Evolutionary conservation across 2,329 filamentous ascomycete species (phyloP).

Genomic region (Fonsecaea pedrosoi): DNA sequence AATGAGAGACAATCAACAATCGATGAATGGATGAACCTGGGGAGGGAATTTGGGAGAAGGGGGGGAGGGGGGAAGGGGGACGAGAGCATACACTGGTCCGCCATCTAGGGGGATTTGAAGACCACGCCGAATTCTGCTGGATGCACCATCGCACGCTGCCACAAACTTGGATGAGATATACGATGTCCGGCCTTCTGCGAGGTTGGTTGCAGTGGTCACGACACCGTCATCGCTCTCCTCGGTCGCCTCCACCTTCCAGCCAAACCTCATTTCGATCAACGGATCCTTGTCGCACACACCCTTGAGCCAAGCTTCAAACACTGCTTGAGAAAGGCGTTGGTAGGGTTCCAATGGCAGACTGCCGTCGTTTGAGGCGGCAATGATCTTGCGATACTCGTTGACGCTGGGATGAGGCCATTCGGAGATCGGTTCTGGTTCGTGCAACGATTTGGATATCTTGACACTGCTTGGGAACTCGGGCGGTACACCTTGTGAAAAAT

Average conservation of each 20-base stretch:
- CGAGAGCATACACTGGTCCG: conserved; percentile 40
- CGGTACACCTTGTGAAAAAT: conserved; percentile 2
- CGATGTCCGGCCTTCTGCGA: conserved; percentile 28
- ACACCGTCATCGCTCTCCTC: conserved; percentile 36
- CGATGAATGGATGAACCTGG: no score
- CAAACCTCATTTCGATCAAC: conserved; percentile 41
- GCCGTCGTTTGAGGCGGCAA: conserved; percentile 44
- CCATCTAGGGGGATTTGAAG: conserved; percentile 41
- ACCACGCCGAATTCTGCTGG: conserved; percentile 39
- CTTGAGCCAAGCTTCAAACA: conserved; percentile 48
- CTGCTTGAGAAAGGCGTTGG: conserved; percentile 45
- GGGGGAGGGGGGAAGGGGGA: no score
- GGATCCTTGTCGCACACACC: conserved; percentile 35
- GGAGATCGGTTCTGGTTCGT: conserved; percentile 4
- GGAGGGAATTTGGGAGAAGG: no score
- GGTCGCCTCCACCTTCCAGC: conserved; percentile 39
- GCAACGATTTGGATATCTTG: conserved; percentile 2
- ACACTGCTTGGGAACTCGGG: neutral
- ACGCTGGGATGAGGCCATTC: conserved; percentile 18
- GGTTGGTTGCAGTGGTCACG: conserved; percentile 34
- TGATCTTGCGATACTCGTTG: conserved; percentile 26
- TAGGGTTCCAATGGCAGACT: conserved; percentile 43
- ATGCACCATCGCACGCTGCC: conserved; percentile 43
- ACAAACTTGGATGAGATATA: conserved; percentile 39
- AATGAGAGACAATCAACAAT: neutral